Evolutionary conservation across 192 early-diverging fungal genomes (phyloP), one percentile per base, ranked within the genome.

Genomic region (Paraglomus brasilianum): DNA sequence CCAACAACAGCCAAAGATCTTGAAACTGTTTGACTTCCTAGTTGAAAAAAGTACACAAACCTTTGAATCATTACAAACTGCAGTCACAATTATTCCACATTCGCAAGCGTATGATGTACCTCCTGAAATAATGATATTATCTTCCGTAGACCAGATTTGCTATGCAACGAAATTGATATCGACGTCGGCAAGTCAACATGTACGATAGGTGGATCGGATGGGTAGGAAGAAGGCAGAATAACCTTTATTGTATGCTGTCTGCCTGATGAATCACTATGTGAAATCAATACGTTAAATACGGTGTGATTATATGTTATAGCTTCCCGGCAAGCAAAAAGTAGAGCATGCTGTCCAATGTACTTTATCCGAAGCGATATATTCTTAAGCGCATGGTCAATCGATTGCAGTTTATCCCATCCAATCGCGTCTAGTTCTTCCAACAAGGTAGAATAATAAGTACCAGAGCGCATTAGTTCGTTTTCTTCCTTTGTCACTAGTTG

Each of bases 371-470:
- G 41, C 30, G 41, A 17, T 10, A 69, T 22, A 41, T 24, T 15
- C 58, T 58, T 69, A 4, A 69, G 24, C 14, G 55, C 56, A 69
- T 47, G 67, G 48, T 69, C 55, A 47, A 69, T 13, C 22, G 55
- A 46, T 46, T 69, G 53, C 14, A 69, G 42, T 57, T 69, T 69
- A 10, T 69, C 67, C 67, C 67, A 69, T 45, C 67, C 67, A 47
- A 69, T 47, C 2, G 5, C 15, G 47, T 69, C 51, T 6, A 69
- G 41, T 46, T 69, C 67, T 17, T 22, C 14, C 17, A 69, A 42
- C 4, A 69, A 30, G 17, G 13, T 46, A n/a, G 55, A 69, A 58
- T 58, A 69, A 47, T 58, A 69, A 22, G 14, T 53, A 40, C 15
- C 42, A 19, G 21, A 6, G 1, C 53, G 53, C 24, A 58, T 42